Base-by-base conservation (phyloP, 345 rosid genomes). In the Lenwebbia sp. region DNA sequence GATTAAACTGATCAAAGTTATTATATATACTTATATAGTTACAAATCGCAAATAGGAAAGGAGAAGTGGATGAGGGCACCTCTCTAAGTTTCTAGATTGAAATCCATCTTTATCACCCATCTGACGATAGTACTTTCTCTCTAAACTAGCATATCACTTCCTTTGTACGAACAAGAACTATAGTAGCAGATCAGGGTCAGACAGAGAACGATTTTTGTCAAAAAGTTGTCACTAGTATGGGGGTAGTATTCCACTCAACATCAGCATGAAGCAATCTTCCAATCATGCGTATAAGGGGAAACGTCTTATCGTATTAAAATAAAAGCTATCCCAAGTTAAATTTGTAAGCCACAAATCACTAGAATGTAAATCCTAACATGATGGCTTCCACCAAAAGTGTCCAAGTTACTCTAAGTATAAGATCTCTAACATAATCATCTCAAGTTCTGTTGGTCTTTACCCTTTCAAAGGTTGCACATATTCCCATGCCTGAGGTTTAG, bases 401-500 rank as follows among this genome's bases (percentile, higher is more conserved):
- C 11, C 78, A 33, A 65, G 0, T 65, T 33, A 65, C 25, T 65
- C 10, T 19, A 65, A 65, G 19, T 65, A 65, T 65, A 19, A 65
- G 78, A 2, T 65, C 23, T 17, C 44, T 5, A 65, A 19, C 44
- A 33, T 17, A 21, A 33, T 65, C 78, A 5, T 65, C 78, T 17
- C 78, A 65, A 65, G 25, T 65, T 65, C 44, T 33, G 44, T 33
- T 33, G 78, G 76, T 41, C 11, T 4, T 30, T 86, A 95, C 98
- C 99, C 98, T 91, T 96, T 93, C 70, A 96, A 33, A 7, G 98
- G 95, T 10, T 94, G 91, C 52, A 96, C 92, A 85, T 92, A 92
- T 88, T 96, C 98, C 99, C 99, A 96, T 57, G 87, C 89, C 86
- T 90, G 98, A 87, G 98, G 98, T 82, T 87, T 92, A 28, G 90